Percentiles rank a stretch among this genome's conserved stretches.
Evolutionary conservation across 371 early-diverging fungal genomes (phyloP).

Genomic region (Nematocida sp.): DNA sequence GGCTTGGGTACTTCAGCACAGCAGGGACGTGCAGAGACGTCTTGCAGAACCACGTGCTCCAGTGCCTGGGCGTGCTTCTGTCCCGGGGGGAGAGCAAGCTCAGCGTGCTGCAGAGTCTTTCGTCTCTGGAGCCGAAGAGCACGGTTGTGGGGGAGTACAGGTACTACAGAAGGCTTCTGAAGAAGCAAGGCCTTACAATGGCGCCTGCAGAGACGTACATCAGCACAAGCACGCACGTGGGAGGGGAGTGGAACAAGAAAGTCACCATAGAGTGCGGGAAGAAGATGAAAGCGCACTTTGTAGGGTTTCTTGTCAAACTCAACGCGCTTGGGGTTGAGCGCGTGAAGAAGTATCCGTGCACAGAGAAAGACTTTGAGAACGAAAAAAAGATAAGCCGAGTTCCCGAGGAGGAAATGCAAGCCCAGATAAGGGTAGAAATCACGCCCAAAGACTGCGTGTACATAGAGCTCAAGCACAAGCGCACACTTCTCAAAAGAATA

Average conservation of each 20-base stretch:
- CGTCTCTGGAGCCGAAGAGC: neutral
- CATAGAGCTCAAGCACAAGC: conserved; percentile 7
- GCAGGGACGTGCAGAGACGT: conserved; percentile 97
- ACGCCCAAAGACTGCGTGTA: conserved; percentile 37
- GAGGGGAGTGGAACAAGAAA: conserved; percentile 13
- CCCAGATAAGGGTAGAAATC: conserved; percentile 20
- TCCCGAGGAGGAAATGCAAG: neutral
- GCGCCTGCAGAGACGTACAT: conserved; percentile 21
- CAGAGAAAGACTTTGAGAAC: conserved; percentile 20
- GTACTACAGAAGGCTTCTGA: neutral
- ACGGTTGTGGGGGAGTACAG: conserved; percentile 14
- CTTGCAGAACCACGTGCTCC: conserved; percentile 90
- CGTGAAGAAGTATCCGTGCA: neutral
- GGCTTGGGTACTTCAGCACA: conserved; percentile 89
- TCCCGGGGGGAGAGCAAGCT: neutral
- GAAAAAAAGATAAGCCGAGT: neutral
- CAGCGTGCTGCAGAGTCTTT: conserved; percentile 3
- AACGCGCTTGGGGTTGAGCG: neutral
- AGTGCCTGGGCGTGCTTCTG: conserved; percentile 73
- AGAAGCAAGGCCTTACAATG: neutral
- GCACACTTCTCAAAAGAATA: conserved; percentile 21
- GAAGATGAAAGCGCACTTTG: conserved; percentile 38
- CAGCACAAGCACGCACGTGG: conserved; percentile 5
- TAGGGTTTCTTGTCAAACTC: conserved; percentile 14
- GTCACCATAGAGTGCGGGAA: conserved; percentile 40